phyloP scores from a whole-genome alignment of 2,329 filamentous ascomycete genomes.

The Capronia americana region DNA sequence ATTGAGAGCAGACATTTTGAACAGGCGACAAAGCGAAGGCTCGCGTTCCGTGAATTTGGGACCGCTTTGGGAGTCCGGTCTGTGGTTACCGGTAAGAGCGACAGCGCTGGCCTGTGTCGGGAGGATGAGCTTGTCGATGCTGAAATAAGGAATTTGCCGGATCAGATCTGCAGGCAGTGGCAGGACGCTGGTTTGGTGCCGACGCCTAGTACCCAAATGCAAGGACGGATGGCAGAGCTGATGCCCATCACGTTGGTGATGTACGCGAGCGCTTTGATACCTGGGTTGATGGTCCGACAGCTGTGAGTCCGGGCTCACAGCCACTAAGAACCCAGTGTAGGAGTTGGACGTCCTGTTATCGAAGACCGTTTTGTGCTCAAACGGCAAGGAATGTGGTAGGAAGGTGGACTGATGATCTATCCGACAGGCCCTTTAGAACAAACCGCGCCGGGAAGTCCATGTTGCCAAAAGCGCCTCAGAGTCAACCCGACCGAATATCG shows the following conservation, averaged over 20 bases:
- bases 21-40: conserved; percentile 46
- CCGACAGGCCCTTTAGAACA: not conserved
- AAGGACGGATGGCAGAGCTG: conserved; percentile 52
- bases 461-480: not conserved
- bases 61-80: conserved; percentile 58
- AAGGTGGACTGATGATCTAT: not conserved
- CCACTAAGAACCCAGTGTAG: not conserved
- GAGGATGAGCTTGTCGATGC: conserved; percentile 16
- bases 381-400: no score
- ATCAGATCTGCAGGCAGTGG: conserved; percentile 30
- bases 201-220: conserved; percentile 42
- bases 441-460: not conserved
- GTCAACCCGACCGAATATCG: not conserved
- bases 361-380: not conserved
- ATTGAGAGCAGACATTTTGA: conserved; percentile 44
- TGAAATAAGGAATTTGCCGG: conserved; percentile 21
- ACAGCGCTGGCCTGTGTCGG: not conserved
- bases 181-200: conserved; percentile 32
- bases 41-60: conserved; percentile 64
- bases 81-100: conserved; percentile 30
- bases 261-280: conserved; percentile 63
- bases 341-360: not conserved
- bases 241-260: conserved; percentile 63
- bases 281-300: conserved; percentile 48
- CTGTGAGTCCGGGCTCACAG: not conserved